Conservation (phyloP, 2,329 filamentous ascomycete genomes). For the Xylariaceae sp. region DNA sequence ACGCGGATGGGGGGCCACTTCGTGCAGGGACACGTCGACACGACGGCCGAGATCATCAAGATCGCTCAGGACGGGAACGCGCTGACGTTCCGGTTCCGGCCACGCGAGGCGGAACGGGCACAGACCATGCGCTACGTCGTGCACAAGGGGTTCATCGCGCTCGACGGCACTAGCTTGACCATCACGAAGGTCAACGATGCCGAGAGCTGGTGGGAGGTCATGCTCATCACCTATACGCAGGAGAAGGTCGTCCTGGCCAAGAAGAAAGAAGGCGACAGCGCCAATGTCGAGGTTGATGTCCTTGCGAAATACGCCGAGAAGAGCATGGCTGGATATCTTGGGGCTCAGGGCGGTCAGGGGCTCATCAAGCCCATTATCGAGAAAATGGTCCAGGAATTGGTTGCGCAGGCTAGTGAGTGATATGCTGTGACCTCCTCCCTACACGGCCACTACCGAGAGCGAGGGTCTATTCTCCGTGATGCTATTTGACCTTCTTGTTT, state of each 20-base stretch:
- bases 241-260: conserved; percentile 78
- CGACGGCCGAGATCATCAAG: conserved; percentile 69
- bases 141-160: conserved; percentile 91
- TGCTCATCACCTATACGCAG: conserved; percentile 96
- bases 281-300: conserved; percentile 93
- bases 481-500: conserved; percentile 11
- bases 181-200: conserved; percentile 80
- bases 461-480: background rate
- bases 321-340: conserved; percentile 72
- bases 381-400: conserved; percentile 69
- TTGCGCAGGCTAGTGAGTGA: conserved; percentile 57
- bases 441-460: background rate
- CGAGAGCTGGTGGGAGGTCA: conserved; percentile 86
- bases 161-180: conserved; percentile 93
- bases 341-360: conserved; percentile 47
- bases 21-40: conserved; percentile 96
- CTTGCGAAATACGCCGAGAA: conserved; percentile 84
- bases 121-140: conserved; percentile 78
- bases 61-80: conserved; percentile 84
- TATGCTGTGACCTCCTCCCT: conserved; percentile 30
- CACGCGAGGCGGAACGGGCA: conserved; percentile 39
- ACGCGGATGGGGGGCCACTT: conserved; percentile 98
- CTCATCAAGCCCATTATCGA: conserved; percentile 57
- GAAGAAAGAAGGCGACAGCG: conserved; percentile 74
- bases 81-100: conserved; percentile 77